These are phyloP conservation scores for Wickerhamomyces mucosus DNA, from an alignment of 805 yeast genomes.

Conservation along the genomic window DNA sequence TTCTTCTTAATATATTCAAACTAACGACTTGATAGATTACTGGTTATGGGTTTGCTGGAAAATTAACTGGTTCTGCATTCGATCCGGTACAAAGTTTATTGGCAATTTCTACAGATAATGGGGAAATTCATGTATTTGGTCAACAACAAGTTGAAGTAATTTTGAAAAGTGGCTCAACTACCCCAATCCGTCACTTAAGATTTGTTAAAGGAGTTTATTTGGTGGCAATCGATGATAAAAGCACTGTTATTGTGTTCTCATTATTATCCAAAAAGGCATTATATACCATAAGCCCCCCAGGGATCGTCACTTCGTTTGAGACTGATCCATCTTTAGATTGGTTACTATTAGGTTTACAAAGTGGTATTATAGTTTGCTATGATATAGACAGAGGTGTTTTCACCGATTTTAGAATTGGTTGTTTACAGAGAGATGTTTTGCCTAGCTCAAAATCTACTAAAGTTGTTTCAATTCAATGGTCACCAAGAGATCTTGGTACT, in stretches of 20 bases:
- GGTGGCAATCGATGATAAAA: conserved; percentile 56
- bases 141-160: conserved; percentile 70
- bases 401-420: conserved; percentile 59
- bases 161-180: conserved; percentile 40
- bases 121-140: conserved; percentile 74
- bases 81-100: conserved; percentile 85
- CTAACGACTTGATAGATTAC: conserved; percentile 9
- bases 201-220: conserved; percentile 79
- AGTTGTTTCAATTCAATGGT: conserved; percentile 62
- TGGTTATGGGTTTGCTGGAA: conserved; percentile 55
- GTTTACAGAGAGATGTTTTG: conserved; percentile 52
- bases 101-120: conserved; percentile 67
- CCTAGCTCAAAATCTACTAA: conserved; percentile 53
- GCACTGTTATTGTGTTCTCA: conserved; percentile 60
- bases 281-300: conserved; percentile 51
- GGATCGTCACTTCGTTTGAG: conserved; percentile 57
- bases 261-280: conserved; percentile 53
- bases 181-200: conserved; percentile 43
- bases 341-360: conserved; percentile 69
- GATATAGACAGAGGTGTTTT: conserved; percentile 73
- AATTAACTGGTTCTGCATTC: conserved; percentile 57
- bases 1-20: not conserved
- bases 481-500: conserved; percentile 83
- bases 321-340: conserved; percentile 87
- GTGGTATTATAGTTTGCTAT: conserved; percentile 62